Evolutionary conservation across 768 basidiomycete species (phyloP).

Genomic region (Suillus sp.): DNA sequence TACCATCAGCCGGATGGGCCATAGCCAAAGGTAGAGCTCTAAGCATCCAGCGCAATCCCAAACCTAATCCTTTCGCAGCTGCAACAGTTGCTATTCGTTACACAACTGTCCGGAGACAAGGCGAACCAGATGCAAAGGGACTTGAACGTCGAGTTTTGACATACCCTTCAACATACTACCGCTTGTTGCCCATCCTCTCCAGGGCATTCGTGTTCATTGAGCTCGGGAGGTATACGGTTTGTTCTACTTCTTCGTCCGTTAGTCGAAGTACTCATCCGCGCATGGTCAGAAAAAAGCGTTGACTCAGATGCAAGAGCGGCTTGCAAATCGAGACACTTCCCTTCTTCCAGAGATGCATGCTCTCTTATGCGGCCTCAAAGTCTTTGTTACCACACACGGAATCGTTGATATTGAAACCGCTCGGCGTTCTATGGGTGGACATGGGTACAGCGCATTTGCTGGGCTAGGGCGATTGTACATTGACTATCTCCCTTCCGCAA

Average conservation of each 20-base stretch:
- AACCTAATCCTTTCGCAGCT: constrained; percentile 33
- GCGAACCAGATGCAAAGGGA: constrained; percentile 49
- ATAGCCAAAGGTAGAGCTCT: constrained; percentile 58
- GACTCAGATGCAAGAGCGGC: constrained; percentile 46
- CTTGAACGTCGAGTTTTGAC: constrained; percentile 68
- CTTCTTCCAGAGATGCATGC: constrained; percentile 75
- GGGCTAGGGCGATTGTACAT: constrained; percentile 68
- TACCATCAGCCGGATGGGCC: constrained; percentile 58
- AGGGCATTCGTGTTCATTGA: constrained; percentile 70
- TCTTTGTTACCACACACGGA: constrained; percentile 52
- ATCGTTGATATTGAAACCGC: constrained; percentile 65
- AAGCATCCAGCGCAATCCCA: not conserved
- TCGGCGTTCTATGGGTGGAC: constrained; percentile 73
- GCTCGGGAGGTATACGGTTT: constrained; percentile 60
- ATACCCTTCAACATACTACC: constrained; percentile 74
- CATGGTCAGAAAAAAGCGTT: constrained; percentile 49
- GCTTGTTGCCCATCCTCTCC: constrained; percentile 70
- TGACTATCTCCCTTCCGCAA: constrained; percentile 63
- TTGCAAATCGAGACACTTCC: constrained; percentile 58
- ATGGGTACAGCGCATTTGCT: constrained; percentile 71
- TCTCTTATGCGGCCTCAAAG: constrained; percentile 68
- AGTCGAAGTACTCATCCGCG: not conserved
- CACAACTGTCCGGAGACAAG: constrained; percentile 71
- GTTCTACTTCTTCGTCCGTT: constrained; percentile 17
- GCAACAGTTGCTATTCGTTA: constrained; percentile 72